Evolutionary conservation across 164 flowering plant species (phyloP), one percentile per base, ranked within the genome.

Genomic region (Sextonia rubra): DNA sequence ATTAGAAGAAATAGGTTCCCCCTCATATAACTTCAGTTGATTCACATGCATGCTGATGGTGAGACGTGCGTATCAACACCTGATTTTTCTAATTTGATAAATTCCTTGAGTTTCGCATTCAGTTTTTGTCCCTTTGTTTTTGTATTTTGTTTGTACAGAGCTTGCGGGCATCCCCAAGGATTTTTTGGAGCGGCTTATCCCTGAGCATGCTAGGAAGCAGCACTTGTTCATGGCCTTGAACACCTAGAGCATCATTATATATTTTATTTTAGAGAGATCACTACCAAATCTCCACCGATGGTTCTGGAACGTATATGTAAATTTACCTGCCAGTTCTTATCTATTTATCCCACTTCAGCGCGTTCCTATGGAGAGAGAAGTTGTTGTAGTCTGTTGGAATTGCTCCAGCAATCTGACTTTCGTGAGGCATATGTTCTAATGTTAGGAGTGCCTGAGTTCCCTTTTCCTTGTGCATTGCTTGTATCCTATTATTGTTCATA

Each of bases 201-300:
- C 98, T 4, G 97, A 90, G 77, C 94, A 93, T 77, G 97, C 97
- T 48, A 90, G 96, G 56, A 89, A 85, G 81, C 98, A 93, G 87
- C 90, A 91, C 83, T 82, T 89, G 71, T 93, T 93, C 82, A 93
- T 93, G 97, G 98, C 98, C 66, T 80, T 93, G 82, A 80, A 91
- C 82, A 49, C 83, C 68, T 86, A 87, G 81, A 29, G 27, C 29
- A 52, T 25, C 61, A 22, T 52, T 22, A 55, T 18, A 25, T 37
- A 37, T 37, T 37, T 6, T 37, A 37, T 37, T 37, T 70, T 20
- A 52, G 17, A 27, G 55, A 52, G 17, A 52, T 17, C 17, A 15
- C 58, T 52, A 52, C 58, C n/a, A 8, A 23, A 32, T 68, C 20
- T 37, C 44, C 44, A 37, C 44, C 5, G 44, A 37, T 44, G 52